Conservation (phyloP, 116 monocot species). For the Papilionanthe hybrid region DNA sequence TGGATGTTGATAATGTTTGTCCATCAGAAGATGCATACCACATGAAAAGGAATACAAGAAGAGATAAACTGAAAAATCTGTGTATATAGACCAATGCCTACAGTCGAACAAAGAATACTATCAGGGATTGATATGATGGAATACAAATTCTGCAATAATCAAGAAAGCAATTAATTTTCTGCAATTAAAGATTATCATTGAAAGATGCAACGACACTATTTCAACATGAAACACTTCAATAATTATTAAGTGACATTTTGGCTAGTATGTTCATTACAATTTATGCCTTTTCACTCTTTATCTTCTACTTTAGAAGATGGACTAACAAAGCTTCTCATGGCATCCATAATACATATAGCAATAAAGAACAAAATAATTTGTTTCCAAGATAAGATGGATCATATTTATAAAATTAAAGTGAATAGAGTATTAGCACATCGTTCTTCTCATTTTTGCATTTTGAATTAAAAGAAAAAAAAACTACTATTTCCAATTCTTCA, state of each 20-base stretch:
- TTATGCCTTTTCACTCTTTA: too few relatives aligned
- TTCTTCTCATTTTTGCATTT: neutral
- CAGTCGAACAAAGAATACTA: conserved; percentile 23
- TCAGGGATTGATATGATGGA: neutral
- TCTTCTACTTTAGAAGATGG: too few relatives aligned
- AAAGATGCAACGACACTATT: neutral
- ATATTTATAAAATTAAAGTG: neutral
- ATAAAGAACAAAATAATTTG: neutral
- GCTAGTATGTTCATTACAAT: neutral
- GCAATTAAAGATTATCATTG: neutral
- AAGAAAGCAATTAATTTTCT: neutral
- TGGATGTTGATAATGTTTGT: conserved; percentile 13
- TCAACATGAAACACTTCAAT: too few relatives aligned
- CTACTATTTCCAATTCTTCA: neutral
- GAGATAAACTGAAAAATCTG: conserved; percentile 85
- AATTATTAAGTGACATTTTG: neutral
- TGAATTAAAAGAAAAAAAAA: neutral
- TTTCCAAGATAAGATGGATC: neutral
- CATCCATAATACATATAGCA: neutral
- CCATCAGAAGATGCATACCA: conserved; percentile 70
- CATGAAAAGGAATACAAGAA: conserved; percentile 76
- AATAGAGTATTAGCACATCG: neutral
- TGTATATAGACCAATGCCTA: conserved; percentile 91
- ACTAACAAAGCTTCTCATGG: neutral
- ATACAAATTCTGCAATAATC: neutral